Base-by-base conservation (phyloP, 129 eudicot genomes). In the Dittrichia graveolens region DNA sequence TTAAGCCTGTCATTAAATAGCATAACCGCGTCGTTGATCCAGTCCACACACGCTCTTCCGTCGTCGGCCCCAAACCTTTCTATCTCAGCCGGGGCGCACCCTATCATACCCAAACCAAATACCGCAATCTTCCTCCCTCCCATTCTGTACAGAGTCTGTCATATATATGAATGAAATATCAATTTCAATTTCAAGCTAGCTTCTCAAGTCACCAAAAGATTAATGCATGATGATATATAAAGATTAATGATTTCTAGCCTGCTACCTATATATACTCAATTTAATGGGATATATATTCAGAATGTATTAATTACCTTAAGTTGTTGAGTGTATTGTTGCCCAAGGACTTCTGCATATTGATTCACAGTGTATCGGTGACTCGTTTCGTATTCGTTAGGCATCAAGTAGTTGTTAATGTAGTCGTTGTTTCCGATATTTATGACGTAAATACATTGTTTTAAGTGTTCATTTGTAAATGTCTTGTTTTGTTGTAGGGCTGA, bases 401-500 rank as follows among this genome's bases (percentile, higher is more conserved):
- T 50, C 41, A 79, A 54, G 65, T 84, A 84, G 77, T 87, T 84
- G 78, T 73, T 81, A 5, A 81, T 63, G 74, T 75, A 88, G 34
- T 88, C 95, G 52, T 88, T 85, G 62, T 69, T 88, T 5, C 91
- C 95, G 43, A 83, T 79, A 10, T 61, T 72, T 16, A 83, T 64
- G 4, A 57, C n/a, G 69, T 88, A 85, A 10, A 88, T 11, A 53
- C 91, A 81, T 64, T 75, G 81, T 62, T 40, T 45, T 3, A 85
- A 61, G 69, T 83, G 69, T 3, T 78, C 70, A 4, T 72, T 44
- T 1, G 85, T 82, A 18, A 64, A 14, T 2, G 14, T 41, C 44
- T 56, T 7, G 52, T 19, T 75, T 47, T 83, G 79, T 3, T 83
- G 78, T 38, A 80, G 13, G 45, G 3, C 11, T 0, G 70, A 14